phyloP scores from a whole-genome alignment of 768 basidiomycete genomes.

The Russula ochroleuca region DNA sequence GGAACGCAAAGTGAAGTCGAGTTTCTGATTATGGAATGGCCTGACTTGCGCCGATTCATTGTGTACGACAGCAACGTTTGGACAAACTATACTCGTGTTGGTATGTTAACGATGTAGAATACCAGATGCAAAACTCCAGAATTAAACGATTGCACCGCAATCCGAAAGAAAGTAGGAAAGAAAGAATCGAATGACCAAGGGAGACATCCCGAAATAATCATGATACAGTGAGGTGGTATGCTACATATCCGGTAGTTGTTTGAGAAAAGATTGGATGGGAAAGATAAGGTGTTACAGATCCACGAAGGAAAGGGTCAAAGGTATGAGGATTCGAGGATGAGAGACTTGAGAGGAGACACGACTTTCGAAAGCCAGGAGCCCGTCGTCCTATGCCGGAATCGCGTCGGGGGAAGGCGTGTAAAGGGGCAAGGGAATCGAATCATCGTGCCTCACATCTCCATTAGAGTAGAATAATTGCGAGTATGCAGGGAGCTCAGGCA shows the following conservation, averaged over 20 bases:
- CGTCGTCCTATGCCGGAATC: background rate
- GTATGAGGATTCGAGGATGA: background rate
- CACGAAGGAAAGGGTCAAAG: background rate
- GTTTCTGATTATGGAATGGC: background rate
- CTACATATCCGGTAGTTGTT: slow-evolving; percentile 12
- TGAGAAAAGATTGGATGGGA: background rate
- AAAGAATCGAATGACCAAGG: background rate
- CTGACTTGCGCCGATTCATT: background rate
- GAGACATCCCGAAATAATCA: background rate
- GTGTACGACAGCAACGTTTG: background rate
- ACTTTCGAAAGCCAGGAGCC: background rate
- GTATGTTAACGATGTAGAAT: background rate
- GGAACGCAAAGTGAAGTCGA: no score
- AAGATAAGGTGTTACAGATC: background rate
- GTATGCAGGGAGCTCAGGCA: slow-evolving; percentile 58
- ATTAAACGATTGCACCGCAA: slow-evolving; percentile 2
- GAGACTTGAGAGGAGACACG: background rate
- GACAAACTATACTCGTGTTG: background rate
- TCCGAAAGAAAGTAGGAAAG: background rate
- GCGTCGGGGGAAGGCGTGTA: slow-evolving; percentile 44
- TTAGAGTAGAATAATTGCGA: slow-evolving; percentile 72
- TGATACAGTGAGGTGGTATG: slow-evolving; percentile 20
- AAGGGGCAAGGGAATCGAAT: slow-evolving; percentile 56
- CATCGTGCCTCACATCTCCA: slow-evolving; percentile 69
- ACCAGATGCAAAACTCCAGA: background rate